Conservation (phyloP, 208 protist species). For the Leishmania mexicana region DNA sequence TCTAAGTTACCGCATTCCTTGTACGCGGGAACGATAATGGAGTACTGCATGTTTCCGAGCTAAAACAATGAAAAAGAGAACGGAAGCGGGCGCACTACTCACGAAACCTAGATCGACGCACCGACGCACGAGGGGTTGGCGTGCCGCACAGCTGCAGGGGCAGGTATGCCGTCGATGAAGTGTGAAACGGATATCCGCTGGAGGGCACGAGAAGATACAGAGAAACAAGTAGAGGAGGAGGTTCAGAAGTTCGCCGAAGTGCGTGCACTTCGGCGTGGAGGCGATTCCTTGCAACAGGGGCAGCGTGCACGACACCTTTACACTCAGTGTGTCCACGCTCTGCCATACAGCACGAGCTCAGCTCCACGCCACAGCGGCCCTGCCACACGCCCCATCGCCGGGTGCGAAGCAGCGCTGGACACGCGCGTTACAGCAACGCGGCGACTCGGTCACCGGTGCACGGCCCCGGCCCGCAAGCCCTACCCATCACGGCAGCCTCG, state of each 20-base stretch:
- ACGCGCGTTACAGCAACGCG: background rate
- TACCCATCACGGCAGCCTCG: background rate
- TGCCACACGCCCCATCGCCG: background rate
- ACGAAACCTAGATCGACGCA: background rate
- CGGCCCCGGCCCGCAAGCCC: background rate
- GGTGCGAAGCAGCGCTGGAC: background rate
- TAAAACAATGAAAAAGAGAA: background rate
- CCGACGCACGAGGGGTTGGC: background rate
- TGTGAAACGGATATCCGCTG: too few relatives aligned
- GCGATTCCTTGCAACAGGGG: background rate
- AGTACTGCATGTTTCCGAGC: conserved; percentile 44
- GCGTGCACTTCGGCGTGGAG: background rate
- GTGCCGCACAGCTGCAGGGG: background rate
- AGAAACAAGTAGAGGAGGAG: background rate
- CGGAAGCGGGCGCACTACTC: background rate
- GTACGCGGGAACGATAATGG: conserved; percentile 87
- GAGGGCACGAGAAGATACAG: background rate
- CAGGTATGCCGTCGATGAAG: background rate
- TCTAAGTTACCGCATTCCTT: conserved; percentile 87
- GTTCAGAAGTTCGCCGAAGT: too few relatives aligned
- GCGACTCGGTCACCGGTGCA: background rate
- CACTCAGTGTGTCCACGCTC: background rate
- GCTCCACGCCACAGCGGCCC: background rate
- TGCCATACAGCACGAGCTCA: background rate
- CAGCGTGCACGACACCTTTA: background rate